Evolutionary conservation across 2,329 filamentous ascomycete genomes (phyloP).

Genomic region (Calonectria pseudoturangicola): DNA sequence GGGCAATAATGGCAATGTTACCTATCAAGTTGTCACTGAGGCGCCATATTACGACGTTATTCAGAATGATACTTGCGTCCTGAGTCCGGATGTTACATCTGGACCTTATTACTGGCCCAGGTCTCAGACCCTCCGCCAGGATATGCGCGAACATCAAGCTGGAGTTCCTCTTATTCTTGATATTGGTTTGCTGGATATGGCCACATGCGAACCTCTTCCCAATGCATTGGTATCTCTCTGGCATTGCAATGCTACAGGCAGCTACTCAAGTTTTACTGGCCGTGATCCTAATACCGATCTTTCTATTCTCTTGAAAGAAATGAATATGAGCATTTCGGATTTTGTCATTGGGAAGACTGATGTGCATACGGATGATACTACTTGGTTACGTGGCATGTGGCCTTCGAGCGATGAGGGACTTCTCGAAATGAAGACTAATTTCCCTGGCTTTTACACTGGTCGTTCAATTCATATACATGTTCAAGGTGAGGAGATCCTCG

Average conservation of each 20-base stretch:
- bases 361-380: neutral
- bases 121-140: no score
- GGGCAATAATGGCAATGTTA: no score
- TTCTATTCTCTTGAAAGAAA: neutral
- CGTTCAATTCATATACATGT: neutral
- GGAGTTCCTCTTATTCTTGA: no score
- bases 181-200: no score
- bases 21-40: no score
- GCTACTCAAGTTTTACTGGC: slow-evolving; percentile 2
- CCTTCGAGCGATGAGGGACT: neutral
- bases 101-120: no score
- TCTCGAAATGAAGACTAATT: neutral
- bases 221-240: neutral
- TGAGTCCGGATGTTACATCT: no score
- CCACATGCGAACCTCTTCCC: no score
- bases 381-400: neutral
- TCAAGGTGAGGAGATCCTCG: neutral
- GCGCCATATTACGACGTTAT: no score
- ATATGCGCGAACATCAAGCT: no score
- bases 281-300: neutral
- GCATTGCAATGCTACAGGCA: neutral
- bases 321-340: neutral
- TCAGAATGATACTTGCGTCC: no score
- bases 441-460: neutral
- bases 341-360: slow-evolving; percentile 1